Percentiles rank a stretch among this genome's conserved stretches.
Evolutionary conservation across 352 stramenopile species (phyloP).

Genomic region (Elongisporangium undulatum): DNA sequence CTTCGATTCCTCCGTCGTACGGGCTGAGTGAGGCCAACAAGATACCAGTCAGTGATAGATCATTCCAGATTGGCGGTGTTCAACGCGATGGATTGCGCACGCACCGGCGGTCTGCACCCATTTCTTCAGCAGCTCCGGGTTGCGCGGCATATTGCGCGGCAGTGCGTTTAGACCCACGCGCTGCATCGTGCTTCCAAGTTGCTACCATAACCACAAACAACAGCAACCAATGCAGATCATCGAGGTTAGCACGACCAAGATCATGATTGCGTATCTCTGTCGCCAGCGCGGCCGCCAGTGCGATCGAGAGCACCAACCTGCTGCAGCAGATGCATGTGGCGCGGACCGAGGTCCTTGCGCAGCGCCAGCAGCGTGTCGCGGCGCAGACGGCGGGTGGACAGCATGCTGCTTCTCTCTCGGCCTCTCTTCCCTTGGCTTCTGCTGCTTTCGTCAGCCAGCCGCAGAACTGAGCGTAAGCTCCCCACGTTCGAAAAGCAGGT

Average conservation of each 20-base stretch:
- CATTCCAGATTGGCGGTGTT: neutral
- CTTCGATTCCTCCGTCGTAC: slow-evolving; percentile 31
- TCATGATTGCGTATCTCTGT: neutral
- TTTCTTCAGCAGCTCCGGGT: slow-evolving; percentile 32
- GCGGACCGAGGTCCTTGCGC: slow-evolving; percentile 44
- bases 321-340: slow-evolving; percentile 68
- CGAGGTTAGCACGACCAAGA: neutral
- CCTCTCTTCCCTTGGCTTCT: slow-evolving; percentile 2
- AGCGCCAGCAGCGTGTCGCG: slow-evolving; percentile 46
- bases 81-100: slow-evolving; percentile 20
- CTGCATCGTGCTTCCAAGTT: slow-evolving; percentile 58
- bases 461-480: slow-evolving; percentile 3
- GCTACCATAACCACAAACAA: slow-evolving; percentile 21
- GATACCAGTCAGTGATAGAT: neutral
- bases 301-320: slow-evolving; percentile 32
- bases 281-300: slow-evolving; percentile 4
- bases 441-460: slow-evolving; percentile 10
- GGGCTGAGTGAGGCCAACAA: slow-evolving; percentile 19
- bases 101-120: slow-evolving; percentile 45
- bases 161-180: slow-evolving; percentile 40
- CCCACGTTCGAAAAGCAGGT: slow-evolving; percentile 1
- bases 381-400: slow-evolving; percentile 64
- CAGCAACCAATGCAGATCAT: neutral
- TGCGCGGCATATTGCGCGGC: slow-evolving; percentile 22
- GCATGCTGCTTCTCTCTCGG: slow-evolving; percentile 6